These are phyloP conservation scores for Penicillium sp. DNA, from an alignment of 2,329 filamentous ascomycete genomes.

Conservation along the genomic window DNA sequence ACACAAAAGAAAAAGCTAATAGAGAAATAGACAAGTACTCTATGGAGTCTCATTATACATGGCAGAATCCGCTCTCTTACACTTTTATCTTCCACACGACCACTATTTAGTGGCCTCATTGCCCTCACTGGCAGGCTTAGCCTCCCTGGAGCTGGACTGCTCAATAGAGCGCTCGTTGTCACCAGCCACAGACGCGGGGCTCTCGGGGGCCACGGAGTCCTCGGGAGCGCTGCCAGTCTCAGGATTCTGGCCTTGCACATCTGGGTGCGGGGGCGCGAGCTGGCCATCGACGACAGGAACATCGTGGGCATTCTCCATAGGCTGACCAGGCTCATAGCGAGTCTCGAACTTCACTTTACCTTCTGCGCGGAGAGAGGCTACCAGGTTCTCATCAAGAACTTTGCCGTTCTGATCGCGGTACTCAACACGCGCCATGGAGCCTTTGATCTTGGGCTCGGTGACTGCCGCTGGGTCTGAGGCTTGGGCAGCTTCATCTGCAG, in stretches of 20 bases:
- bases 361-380: slow-evolving; percentile 66
- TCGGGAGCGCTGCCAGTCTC: slow-evolving; percentile 50
- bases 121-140: slow-evolving; percentile 49
- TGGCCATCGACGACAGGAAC: slow-evolving; percentile 49
- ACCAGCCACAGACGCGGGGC: slow-evolving; percentile 41
- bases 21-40: slow-evolving; percentile 11
- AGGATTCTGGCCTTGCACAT: slow-evolving; percentile 58
- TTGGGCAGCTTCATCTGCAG: slow-evolving; percentile 17
- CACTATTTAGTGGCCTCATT: slow-evolving; percentile 45
- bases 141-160: slow-evolving; percentile 36
- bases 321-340: slow-evolving; percentile 89
- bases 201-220: slow-evolving; percentile 35
- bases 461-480: slow-evolving; percentile 22
- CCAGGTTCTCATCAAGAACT: slow-evolving; percentile 76
- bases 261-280: slow-evolving; percentile 54
- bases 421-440: slow-evolving; percentile 78
- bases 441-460: slow-evolving; percentile 37
- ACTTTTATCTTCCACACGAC: slow-evolving; percentile 6
- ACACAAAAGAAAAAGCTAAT: slow-evolving; percentile 8
- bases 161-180: slow-evolving; percentile 39
- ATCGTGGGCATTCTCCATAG: slow-evolving; percentile 74
- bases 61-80: slow-evolving; percentile 7
- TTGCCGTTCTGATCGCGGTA: slow-evolving; percentile 96
- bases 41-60: slow-evolving; percentile 23
- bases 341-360: slow-evolving; percentile 96